These are phyloP conservation scores for Ailanthus altissimus DNA, from an alignment of 345 rosid species.

Conservation along the genomic window DNA sequence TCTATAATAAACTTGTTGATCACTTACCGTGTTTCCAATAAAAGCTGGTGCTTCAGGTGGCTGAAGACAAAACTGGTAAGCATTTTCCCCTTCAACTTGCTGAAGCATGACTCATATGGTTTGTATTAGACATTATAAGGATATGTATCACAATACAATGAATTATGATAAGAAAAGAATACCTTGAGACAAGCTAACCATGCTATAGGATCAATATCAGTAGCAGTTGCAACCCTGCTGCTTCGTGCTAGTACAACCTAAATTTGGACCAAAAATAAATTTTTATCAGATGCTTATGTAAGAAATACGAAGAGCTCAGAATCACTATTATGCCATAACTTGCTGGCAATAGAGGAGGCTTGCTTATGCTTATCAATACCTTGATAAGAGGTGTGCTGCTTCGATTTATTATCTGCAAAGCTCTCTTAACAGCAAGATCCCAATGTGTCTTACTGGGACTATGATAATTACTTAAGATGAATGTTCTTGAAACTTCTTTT, in stretches of 20 bases:
- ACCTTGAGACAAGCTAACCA: slow-evolving; percentile 91
- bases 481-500: slow-evolving; percentile 47
- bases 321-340: not conserved
- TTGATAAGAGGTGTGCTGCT: slow-evolving; percentile 57
- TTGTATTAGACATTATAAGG: not conserved
- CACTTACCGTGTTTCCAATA: slow-evolving; percentile 82
- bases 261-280: slow-evolving; percentile 23
- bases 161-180: not conserved
- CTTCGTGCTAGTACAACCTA: slow-evolving; percentile 93
- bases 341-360: not conserved
- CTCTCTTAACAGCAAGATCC: slow-evolving; percentile 63
- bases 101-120: slow-evolving; percentile 16
- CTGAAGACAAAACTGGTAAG: slow-evolving; percentile 90
- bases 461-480: slow-evolving; percentile 61
- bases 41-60: slow-evolving; percentile 89
- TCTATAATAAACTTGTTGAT: slow-evolving; percentile 2
- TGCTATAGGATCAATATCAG: slow-evolving; percentile 68
- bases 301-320: not conserved
- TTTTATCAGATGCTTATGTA: not conserved
- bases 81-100: slow-evolving; percentile 79
- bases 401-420: slow-evolving; percentile 57
- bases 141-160: slow-evolving; percentile 13
- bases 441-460: slow-evolving; percentile 56
- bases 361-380: slow-evolving; percentile 35
- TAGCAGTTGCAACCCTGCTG: slow-evolving; percentile 65